Percentiles rank a stretch among this genome's conserved stretches.
phyloP scores from a whole-genome alignment of 2,329 filamentous ascomycete species.

The Capronia coronata region DNA sequence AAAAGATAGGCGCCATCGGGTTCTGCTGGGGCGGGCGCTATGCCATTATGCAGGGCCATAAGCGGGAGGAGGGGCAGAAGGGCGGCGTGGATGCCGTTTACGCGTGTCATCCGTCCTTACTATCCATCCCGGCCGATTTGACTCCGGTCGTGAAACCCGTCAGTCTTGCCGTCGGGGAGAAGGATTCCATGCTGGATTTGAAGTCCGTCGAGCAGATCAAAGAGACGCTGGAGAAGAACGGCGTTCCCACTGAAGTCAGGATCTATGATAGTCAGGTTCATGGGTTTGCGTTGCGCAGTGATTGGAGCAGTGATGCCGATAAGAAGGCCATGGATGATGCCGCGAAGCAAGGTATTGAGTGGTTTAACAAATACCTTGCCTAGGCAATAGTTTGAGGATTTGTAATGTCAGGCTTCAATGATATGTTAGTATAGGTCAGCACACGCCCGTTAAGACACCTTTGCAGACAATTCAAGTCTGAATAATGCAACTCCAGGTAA shows the following conservation, averaged over 20 bases:
- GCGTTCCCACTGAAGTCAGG: slow-evolving; percentile 35
- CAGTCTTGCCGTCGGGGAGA: slow-evolving; percentile 38
- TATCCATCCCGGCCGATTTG: slow-evolving; percentile 40
- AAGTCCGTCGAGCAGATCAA: slow-evolving; percentile 37
- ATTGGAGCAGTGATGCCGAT: slow-evolving; percentile 39
- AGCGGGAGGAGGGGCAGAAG: slow-evolving; percentile 24
- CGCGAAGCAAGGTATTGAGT: slow-evolving; percentile 38
- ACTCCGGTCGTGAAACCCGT: slow-evolving; percentile 37
- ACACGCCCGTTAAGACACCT: no score
- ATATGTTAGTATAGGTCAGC: no score
- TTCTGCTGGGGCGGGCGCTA: slow-evolving; percentile 46
- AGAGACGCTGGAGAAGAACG: slow-evolving; percentile 38
- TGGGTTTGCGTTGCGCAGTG: slow-evolving; percentile 40
- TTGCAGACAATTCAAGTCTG: no score
- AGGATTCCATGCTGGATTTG: slow-evolving; percentile 39
- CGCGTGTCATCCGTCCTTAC: slow-evolving; percentile 39
- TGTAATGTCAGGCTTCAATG: no score
- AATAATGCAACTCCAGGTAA: no score
- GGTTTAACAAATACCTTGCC: slow-evolving; percentile 36
- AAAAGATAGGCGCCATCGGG: slow-evolving; percentile 39
- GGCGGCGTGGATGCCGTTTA: slow-evolving; percentile 39
- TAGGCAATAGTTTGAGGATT: slow-evolving; percentile 9
- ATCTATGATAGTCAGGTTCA: slow-evolving; percentile 43
- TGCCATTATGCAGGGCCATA: slow-evolving; percentile 33
- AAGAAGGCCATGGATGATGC: slow-evolving; percentile 45